A percentile compares a stretch with the other conserved stretches of the same genome.
Evolutionary conservation across 805 yeast genomes (phyloP).

Genomic region (Pichia deserticola): DNA sequence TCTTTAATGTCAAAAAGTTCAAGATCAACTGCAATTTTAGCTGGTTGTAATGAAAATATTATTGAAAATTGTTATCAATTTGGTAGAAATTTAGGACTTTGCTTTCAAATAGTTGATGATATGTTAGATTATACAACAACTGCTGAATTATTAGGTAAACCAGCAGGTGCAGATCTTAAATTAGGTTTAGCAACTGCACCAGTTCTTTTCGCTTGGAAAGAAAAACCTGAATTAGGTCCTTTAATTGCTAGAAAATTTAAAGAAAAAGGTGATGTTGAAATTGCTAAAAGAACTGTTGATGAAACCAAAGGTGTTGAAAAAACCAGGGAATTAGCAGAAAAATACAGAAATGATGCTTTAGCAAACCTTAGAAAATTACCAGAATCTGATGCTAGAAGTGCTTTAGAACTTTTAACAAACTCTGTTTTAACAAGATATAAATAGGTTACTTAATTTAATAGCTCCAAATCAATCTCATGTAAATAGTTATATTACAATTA

Average conservation of each 20-base stretch:
- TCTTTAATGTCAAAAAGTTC: slow-evolving; percentile 90
- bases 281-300: slow-evolving; percentile 69
- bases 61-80: slow-evolving; percentile 83
- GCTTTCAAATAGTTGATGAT: slow-evolving; percentile 95
- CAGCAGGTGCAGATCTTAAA: slow-evolving; percentile 90
- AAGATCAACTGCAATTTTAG: slow-evolving; percentile 85
- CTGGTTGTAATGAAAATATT: slow-evolving; percentile 71
- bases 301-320: slow-evolving; percentile 66
- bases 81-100: slow-evolving; percentile 88
- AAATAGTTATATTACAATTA: not conserved
- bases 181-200: slow-evolving; percentile 97
- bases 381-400: slow-evolving; percentile 82
- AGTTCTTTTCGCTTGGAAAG: slow-evolving; percentile 87
- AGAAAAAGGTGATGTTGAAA: slow-evolving; percentile 74
- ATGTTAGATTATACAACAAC: slow-evolving; percentile 92
- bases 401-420: slow-evolving; percentile 76
- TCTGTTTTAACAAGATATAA: slow-evolving; percentile 77
- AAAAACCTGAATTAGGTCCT: slow-evolving; percentile 76
- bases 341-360: slow-evolving; percentile 71
- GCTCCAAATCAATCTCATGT: not conserved
- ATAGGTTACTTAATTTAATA: slow-evolving; percentile 21
- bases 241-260: slow-evolving; percentile 78
- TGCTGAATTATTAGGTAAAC: slow-evolving; percentile 81
- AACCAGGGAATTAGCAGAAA: slow-evolving; percentile 69
- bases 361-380: slow-evolving; percentile 68